Evolutionary conservation across 148 eudicot species (phyloP).

Genomic region (Fagopyrum esculentum): DNA sequence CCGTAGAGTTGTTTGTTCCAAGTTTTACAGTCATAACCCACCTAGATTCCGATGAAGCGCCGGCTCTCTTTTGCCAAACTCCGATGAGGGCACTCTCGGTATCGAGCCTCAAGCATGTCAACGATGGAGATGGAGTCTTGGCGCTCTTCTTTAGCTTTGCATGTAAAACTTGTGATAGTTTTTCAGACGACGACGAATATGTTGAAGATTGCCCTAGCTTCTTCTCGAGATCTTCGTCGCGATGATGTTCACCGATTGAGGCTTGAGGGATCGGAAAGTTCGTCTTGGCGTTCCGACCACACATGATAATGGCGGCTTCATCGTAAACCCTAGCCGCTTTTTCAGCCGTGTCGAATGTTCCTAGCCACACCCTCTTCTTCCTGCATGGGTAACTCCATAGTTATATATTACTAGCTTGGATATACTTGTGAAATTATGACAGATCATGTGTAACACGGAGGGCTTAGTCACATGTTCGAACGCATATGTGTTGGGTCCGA

Average conservation of each 20-base stretch:
- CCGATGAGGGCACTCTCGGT: constrained; percentile 57
- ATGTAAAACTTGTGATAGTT: constrained; percentile 34
- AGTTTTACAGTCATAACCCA: constrained; percentile 54
- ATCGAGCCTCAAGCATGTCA: constrained; percentile 60
- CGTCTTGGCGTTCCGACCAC: constrained; percentile 38
- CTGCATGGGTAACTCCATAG: constrained; percentile 15
- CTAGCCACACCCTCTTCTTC: constrained; percentile 45
- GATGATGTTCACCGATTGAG: neutral
- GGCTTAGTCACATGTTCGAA: too few relatives aligned
- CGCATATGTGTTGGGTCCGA: too few relatives aligned
- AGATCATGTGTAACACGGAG: too few relatives aligned
- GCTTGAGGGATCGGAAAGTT: constrained; percentile 29
- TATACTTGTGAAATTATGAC: too few relatives aligned
- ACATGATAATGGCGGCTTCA: constrained; percentile 35
- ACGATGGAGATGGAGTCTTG: constrained; percentile 44
- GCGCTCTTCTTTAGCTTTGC: constrained; percentile 48
- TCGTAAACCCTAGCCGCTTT: constrained; percentile 38
- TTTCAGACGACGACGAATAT: constrained; percentile 15
- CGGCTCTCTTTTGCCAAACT: constrained; percentile 60
- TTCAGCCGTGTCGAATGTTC: constrained; percentile 37
- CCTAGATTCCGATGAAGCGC: constrained; percentile 32
- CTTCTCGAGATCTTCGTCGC: neutral
- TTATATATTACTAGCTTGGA: neutral
- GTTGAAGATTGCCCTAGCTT: neutral
- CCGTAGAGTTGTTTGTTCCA: constrained; percentile 18